Conservation (phyloP, 2,329 filamentous ascomycete genomes). For the Myriangium duriaei region DNA sequence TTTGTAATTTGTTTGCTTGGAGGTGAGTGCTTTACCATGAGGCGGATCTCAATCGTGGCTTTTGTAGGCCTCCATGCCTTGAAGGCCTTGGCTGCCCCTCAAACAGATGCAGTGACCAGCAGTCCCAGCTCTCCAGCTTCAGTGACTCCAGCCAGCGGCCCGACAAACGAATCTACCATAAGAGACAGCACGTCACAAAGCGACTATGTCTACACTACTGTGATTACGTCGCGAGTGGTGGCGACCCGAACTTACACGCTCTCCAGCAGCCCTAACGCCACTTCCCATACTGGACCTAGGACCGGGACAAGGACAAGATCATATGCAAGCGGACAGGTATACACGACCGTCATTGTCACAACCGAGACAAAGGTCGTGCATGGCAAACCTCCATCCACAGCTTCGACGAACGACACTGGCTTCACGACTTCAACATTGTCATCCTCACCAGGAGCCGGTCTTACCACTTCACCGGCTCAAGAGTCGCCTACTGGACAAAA, state of each 20-base stretch:
- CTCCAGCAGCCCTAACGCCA: background rate
- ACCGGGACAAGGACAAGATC: background rate
- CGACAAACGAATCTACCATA: too few species aligned
- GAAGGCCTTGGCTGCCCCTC: constrained; percentile 2
- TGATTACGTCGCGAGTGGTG: too few species aligned
- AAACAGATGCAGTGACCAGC: background rate
- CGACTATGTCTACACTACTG: background rate
- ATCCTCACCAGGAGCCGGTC: too few species aligned
- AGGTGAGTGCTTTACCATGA: too few species aligned
- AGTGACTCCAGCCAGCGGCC: too few species aligned
- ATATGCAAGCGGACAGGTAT: background rate
- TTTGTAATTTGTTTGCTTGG: too few species aligned
- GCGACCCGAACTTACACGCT: background rate
- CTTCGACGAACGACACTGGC: background rate
- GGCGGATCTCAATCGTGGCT: constrained; percentile 1
- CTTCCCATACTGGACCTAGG: too few species aligned
- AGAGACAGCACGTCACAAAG: too few species aligned
- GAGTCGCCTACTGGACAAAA: too few species aligned
- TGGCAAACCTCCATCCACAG: background rate
- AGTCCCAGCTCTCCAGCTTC: background rate
- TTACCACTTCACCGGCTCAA: too few species aligned
- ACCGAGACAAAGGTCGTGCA: background rate
- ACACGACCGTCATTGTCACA: background rate
- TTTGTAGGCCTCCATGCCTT: constrained; percentile 5
- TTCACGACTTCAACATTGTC: too few species aligned